Evolutionary conservation across 202 grass and related monocot species (phyloP).

Genomic region (Zizania palustris): DNA sequence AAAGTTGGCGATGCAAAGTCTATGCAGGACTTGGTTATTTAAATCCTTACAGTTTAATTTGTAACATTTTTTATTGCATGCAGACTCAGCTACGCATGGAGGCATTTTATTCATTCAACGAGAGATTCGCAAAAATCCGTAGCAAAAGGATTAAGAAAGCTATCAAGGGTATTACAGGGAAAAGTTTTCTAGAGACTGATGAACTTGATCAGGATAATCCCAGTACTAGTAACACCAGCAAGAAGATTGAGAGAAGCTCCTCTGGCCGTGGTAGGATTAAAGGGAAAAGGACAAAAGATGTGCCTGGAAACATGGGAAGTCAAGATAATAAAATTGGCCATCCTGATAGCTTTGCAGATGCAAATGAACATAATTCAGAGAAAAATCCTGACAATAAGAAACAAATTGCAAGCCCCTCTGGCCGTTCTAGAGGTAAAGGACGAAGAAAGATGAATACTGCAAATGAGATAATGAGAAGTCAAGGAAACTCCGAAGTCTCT

Average conservation of each 20-base stretch:
- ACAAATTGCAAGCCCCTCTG: constrained; percentile 14
- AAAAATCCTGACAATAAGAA: constrained; percentile 26
- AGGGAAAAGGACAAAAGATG: constrained; percentile 47
- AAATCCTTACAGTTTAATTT: constrained; percentile 32
- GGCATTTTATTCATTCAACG: constrained; percentile 95
- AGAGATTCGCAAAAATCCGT: constrained; percentile 97
- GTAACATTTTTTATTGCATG: constrained; percentile 46
- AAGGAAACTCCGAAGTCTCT: constrained; percentile 32
- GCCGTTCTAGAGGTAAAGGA: constrained; percentile 47
- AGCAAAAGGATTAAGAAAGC: constrained; percentile 97
- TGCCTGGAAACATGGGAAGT: constrained; percentile 17
- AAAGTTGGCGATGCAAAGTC: not conserved
- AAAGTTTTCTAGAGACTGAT: constrained; percentile 58
- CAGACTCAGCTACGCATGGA: constrained; percentile 93
- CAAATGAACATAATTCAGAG: constrained; percentile 30
- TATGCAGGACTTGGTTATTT: constrained; percentile 1
- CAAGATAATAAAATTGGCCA: constrained; percentile 19
- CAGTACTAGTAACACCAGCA: constrained; percentile 36
- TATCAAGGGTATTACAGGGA: constrained; percentile 89
- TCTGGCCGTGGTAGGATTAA: constrained; percentile 43
- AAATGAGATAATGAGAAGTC: constrained; percentile 21
- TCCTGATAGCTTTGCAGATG: constrained; percentile 33
- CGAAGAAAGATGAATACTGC: constrained; percentile 42
- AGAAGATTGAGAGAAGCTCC: constrained; percentile 51
- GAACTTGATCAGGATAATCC: constrained; percentile 58